Evolutionary conservation across 192 early-diverging fungal genomes (phyloP).

Genomic region (Backusella tuberculispora): DNA sequence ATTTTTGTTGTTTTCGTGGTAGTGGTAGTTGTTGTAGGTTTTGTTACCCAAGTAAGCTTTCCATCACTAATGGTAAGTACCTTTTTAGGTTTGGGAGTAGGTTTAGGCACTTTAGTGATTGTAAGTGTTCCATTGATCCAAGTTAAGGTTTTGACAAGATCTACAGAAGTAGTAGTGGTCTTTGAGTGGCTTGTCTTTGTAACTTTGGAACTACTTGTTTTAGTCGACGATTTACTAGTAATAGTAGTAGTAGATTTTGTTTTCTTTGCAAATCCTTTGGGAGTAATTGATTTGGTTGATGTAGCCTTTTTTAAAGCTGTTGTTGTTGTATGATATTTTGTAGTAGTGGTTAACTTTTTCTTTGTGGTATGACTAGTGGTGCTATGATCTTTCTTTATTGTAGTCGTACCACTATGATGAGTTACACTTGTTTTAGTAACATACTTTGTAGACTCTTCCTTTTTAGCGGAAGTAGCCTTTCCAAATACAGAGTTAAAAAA

Average conservation of each 20-base stretch:
- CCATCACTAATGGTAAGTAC: neutral
- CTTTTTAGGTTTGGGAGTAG: slow-evolving; percentile 1
- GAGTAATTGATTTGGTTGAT: neutral
- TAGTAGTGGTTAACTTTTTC: neutral
- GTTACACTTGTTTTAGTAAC: neutral
- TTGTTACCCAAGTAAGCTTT: slow-evolving; percentile 3
- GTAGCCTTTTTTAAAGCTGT: neutral
- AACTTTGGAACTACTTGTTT: neutral
- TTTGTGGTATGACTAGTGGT: neutral
- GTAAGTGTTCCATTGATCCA: slow-evolving; percentile 11
- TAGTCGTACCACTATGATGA: neutral
- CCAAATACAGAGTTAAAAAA: slow-evolving; percentile 11
- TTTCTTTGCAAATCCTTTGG: neutral
- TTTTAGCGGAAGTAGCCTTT: slow-evolving; percentile 5
- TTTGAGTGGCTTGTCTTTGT: slow-evolving; percentile 5
- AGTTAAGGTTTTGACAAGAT: slow-evolving; percentile 14
- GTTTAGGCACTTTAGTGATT: slow-evolving; percentile 4
- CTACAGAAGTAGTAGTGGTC: slow-evolving; percentile 9
- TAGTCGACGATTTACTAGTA: neutral
- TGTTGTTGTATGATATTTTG: neutral
- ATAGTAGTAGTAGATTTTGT: neutral
- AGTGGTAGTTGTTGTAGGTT: neutral
- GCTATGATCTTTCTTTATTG: neutral
- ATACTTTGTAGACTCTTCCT: slow-evolving; percentile 9
- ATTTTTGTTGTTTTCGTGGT: neutral